Evolutionary conservation across 495 filamentous ascomycete species (phyloP), one percentile per base, ranked within the genome.

Genomic region (Penicillium roqueforti): DNA sequence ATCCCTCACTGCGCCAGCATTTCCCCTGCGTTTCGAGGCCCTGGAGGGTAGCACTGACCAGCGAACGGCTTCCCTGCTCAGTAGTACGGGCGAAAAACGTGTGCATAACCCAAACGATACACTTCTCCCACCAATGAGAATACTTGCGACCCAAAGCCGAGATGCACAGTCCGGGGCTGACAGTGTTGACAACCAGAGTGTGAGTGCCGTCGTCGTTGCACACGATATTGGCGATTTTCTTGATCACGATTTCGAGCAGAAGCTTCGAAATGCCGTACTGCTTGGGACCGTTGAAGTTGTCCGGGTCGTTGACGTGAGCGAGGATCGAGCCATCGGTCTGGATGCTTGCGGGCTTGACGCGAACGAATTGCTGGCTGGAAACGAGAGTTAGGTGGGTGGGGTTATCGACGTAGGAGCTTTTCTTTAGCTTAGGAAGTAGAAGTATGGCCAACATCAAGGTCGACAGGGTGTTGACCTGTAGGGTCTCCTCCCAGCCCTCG

Each of bases 381-480:
- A 76, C 73, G 9, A 73, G 61, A 0, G 62, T 65, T 5, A 76
- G 50, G 55, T 76, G 74, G 0, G 70, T 55, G 18, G 69, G 67
- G 1, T 67, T 56, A 2, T 64, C 51, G 1, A 31, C 28, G 3
- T 63, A 59, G 13, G 66, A 58, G 34, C 63, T 65, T 6, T 52
- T 64, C 36, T 59, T 54, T 18, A 78, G 55, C 49, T 73, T 75
- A 2, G 82, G 82, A 2, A 87, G 69, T 19, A 87, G 60, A 0
- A 84, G 63, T 16, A 83, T 26, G 0, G 73, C 81, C 25, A 87
- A 65, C 3, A 87, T 59, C 9, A 75, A 68, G 0, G 82, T 85
- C 3, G 78, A 80, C 3, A 87, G 65, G 1, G 78, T 73, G 55
- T 87, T 86, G 45, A 86, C 78, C 58, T 84, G 80, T 10, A 86